Evolutionary conservation across 805 yeast genomes (phyloP), one percentile per base, ranked within the genome.

Genomic region (Ogataea methylovora): DNA sequence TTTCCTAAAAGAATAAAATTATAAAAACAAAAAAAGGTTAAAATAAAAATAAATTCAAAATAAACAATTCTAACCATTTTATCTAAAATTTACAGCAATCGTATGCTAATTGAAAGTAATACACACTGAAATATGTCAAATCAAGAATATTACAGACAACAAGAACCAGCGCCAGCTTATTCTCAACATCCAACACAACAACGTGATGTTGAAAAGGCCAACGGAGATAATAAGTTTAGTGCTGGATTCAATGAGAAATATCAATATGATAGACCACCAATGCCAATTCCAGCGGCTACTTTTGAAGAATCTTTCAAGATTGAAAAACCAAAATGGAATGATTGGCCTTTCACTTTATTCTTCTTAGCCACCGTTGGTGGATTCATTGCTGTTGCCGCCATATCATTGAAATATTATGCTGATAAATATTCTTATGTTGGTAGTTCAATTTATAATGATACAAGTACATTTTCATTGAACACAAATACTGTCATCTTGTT

Each of bases 401-500:
- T 85, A 32, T 73, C 84, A 2, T 57, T 87, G 40, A 65, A 74
- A 41, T 80, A 83, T 8, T 81, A 84, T 61, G 65, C 72, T 4
- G 45, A 60, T 14, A 73, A 76, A 3, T 71, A 72, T 45, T 59
- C 71, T 11, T 62, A 61, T 36, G 73, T 73, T 38, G 90, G 88
- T 5, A 58, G 73, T 17, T 74, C 81, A 4, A 80, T 82, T 40
- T 83, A 84, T 53, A 47, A 52, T 32, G 55, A 60, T 27, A 29
- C 69, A 6, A 63, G 71, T 35, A 52, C 69, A n/a, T 79, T 82
- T 46, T 72, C 87, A 0, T 54, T 85, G 54, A 78, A 81, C 59
- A 73, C 94, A 18, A 82, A 82, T 51, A 79, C 94, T 5, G 72
- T 82, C 8, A 66, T 85, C 29, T 57, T 86, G 46, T 73, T 84